These are phyloP conservation scores for Coemansia brasiliensis DNA, from an alignment of 192 early-diverging fungal genomes.

Conservation along the genomic window DNA sequence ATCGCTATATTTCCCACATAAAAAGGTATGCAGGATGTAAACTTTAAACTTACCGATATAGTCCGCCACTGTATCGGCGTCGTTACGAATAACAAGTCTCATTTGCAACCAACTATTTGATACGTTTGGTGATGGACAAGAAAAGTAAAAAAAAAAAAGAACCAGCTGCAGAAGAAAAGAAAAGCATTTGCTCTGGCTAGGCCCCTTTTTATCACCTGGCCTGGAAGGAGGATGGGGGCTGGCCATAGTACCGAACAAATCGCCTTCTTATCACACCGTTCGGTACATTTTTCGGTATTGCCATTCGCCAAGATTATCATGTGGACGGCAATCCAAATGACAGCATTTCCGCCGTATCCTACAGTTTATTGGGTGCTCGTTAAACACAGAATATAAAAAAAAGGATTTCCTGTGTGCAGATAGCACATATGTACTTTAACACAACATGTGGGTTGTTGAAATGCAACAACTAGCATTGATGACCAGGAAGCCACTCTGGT, in stretches of 20 bases:
- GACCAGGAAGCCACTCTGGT: conserved; percentile 4
- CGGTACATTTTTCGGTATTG: conserved; percentile 8
- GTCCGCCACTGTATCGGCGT: conserved; percentile 69
- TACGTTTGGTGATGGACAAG: background rate
- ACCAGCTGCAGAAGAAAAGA: conserved; percentile 5
- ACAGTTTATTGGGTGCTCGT: too few relatives aligned
- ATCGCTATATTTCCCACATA: too few relatives aligned
- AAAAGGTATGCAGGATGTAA: too few relatives aligned
- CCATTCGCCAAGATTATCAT: background rate
- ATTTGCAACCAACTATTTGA: conserved; percentile 34
- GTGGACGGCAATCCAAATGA: too few relatives aligned
- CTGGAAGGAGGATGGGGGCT: conserved; percentile 1
- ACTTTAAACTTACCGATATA: conserved; percentile 62
- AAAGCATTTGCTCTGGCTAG: background rate
- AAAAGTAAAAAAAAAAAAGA: conserved; percentile 16
- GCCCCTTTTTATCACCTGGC: conserved; percentile 8
- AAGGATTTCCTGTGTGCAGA: too few relatives aligned
- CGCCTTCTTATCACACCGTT: background rate
- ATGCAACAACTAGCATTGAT: background rate
- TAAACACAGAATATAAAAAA: too few relatives aligned
- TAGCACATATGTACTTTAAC: too few relatives aligned
- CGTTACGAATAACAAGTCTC: conserved; percentile 75
- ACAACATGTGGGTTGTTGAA: background rate
- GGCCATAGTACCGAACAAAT: conserved; percentile 4
- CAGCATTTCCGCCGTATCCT: too few relatives aligned